Conservation (phyloP, 1,139 yeast genomes). For the Saccharomyces hybrid region DNA sequence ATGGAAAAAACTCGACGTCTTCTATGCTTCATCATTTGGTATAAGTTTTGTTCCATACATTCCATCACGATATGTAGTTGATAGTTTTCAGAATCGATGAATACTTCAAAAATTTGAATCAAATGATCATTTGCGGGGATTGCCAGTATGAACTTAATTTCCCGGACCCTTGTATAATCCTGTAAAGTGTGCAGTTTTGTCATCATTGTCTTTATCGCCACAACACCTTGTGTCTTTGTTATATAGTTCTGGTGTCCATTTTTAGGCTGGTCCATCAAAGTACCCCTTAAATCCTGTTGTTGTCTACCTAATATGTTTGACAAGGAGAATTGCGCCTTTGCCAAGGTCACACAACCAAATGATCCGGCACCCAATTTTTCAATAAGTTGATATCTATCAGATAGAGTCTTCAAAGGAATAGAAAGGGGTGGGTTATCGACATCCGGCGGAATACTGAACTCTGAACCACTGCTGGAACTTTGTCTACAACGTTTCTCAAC, state of each 20-base stretch:
- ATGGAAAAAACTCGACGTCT: slow-evolving; percentile 45
- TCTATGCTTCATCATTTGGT: slow-evolving; percentile 60
- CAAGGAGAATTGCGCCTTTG: slow-evolving; percentile 37
- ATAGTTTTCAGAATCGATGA: slow-evolving; percentile 52
- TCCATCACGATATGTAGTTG: slow-evolving; percentile 83
- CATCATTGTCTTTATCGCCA: slow-evolving; percentile 81
- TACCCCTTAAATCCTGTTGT: slow-evolving; percentile 7
- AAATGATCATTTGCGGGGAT: slow-evolving; percentile 68
- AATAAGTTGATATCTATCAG: slow-evolving; percentile 43
- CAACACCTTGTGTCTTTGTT: slow-evolving; percentile 40
- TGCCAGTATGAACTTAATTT: slow-evolving; percentile 59
- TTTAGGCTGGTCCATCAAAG: slow-evolving; percentile 39
- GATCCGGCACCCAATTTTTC: slow-evolving; percentile 65
- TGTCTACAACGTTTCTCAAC: background rate
- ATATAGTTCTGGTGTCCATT: slow-evolving; percentile 27
- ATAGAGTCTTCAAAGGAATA: slow-evolving; percentile 40
- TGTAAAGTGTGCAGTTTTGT: slow-evolving; percentile 41
- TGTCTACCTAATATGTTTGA: slow-evolving; percentile 8
- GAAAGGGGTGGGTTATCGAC: slow-evolving; percentile 33
- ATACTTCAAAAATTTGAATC: slow-evolving; percentile 69
- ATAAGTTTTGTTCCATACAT: slow-evolving; percentile 71
- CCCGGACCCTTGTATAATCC: slow-evolving; percentile 63
- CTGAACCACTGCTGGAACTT: slow-evolving; percentile 3
- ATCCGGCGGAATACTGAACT: slow-evolving; percentile 31
- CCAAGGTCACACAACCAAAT: slow-evolving; percentile 66